Percentiles rank a stretch among this genome's conserved stretches.
Evolutionary conservation across 2,329 filamentous ascomycete species (phyloP).

Genomic region (Thermothelomyces thermophilus): DNA sequence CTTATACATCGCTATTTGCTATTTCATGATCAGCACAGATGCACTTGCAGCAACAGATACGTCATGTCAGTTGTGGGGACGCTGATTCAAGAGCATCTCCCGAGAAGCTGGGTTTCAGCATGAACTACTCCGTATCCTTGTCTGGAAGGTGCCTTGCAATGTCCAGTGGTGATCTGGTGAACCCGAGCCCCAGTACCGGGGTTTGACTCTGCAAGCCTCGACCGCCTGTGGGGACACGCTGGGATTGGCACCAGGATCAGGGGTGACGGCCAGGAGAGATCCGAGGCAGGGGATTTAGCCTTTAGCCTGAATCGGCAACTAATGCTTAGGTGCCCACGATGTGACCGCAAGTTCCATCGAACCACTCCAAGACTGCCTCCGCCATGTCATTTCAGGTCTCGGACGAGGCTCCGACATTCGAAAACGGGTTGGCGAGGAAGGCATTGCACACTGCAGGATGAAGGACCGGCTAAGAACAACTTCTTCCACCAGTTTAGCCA

Average conservation of each 20-base stretch:
- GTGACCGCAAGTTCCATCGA: slow-evolving; percentile 2
- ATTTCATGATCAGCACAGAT: not conserved
- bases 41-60: slow-evolving; percentile 6
- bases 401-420: slow-evolving; percentile 11
- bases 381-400: slow-evolving; percentile 10
- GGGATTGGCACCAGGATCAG: not conserved
- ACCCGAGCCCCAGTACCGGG: slow-evolving; percentile 11
- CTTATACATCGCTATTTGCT: no score
- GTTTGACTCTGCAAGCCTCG: not conserved
- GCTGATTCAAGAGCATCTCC: not conserved
- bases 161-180: not conserved
- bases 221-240: no score
- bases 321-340: not conserved
- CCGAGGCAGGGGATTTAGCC: slow-evolving; percentile 8
- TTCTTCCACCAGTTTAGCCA: no score
- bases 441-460: no score
- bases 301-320: slow-evolving; percentile 17
- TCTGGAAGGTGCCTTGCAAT: not conserved
- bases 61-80: not conserved
- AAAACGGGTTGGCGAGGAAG: not conserved
- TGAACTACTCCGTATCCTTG: not conserved
- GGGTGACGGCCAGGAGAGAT: not conserved
- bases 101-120: not conserved
- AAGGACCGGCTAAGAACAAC: no score
- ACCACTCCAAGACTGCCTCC: not conserved